These are phyloP conservation scores for Candida qinlingensis DNA, from an alignment of 805 yeast genomes.

Conservation along the genomic window DNA sequence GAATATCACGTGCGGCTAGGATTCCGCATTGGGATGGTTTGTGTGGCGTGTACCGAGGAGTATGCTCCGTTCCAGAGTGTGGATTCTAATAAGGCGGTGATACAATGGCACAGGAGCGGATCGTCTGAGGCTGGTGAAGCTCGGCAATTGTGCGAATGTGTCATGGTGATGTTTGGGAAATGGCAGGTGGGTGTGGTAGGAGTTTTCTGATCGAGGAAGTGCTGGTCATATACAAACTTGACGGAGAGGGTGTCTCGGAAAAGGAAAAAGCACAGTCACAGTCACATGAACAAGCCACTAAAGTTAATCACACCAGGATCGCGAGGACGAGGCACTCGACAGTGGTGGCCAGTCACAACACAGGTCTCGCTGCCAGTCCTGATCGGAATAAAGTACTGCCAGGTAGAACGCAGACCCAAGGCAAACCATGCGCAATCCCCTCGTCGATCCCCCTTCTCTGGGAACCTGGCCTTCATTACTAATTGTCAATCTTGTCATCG, in stretches of 20 bases:
- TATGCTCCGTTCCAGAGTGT: neutral
- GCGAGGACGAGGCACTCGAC: neutral
- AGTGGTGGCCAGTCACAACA: too few species aligned
- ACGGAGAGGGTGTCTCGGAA: neutral
- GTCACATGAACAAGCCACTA: neutral
- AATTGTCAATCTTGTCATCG: neutral
- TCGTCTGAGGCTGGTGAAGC: too few species aligned
- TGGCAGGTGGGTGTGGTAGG: neutral
- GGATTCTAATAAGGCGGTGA: neutral
- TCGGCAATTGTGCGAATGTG: neutral
- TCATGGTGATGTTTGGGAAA: neutral
- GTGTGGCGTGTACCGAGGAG: neutral
- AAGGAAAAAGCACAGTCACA: neutral
- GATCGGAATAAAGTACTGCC: too few species aligned
- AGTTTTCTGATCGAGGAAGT: neutral
- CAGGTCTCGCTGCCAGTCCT: too few species aligned
- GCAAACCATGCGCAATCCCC: too few species aligned
- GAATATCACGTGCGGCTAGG: neutral
- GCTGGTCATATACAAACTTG: too few species aligned
- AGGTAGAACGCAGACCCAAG: too few species aligned
- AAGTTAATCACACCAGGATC: neutral
- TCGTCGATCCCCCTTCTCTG: too few species aligned
- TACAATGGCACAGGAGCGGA: neutral
- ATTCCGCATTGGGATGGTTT: neutral
- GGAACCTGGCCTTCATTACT: neutral